Percentiles rank a stretch among this genome's conserved stretches.
Conservation (phyloP, 306 rosid genomes). For the Herpetospermum pedunculosum region DNA sequence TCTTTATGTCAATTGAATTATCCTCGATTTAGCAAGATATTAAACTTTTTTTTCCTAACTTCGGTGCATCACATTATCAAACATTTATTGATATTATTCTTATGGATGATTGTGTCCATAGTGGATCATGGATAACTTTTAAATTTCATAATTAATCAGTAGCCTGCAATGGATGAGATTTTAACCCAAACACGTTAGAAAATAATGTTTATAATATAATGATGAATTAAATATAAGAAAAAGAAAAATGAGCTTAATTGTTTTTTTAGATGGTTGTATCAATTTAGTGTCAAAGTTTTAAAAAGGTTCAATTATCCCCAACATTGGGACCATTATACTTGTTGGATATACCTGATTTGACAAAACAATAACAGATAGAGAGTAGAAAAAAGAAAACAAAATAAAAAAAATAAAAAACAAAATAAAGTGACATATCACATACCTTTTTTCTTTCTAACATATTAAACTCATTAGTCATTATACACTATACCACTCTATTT, state of each 20-base stretch:
- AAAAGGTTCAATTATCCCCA: too few species aligned
- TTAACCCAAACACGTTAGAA: neutral
- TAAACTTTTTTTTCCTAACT: neutral
- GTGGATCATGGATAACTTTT: neutral
- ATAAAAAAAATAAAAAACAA: too few species aligned
- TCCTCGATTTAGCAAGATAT: too few species aligned
- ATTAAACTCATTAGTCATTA: neutral
- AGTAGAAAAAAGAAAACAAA: neutral
- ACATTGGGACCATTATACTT: neutral
- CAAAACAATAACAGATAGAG: neutral
- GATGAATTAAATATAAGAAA: too few species aligned
- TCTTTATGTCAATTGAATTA: too few species aligned
- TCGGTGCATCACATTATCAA: too few species aligned
- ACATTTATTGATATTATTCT: too few species aligned
- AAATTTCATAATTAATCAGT: neutral
- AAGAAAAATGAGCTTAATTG: neutral
- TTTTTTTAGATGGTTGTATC: too few species aligned
- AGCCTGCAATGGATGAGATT: neutral
- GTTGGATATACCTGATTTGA: neutral
- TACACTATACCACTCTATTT: neutral
- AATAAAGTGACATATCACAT: neutral
- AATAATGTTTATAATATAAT: neutral
- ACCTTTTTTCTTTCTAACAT: neutral
- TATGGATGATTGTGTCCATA: neutral
- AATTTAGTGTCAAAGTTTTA: neutral